Evolutionary conservation across 2,329 filamentous ascomycete genomes (phyloP), one percentile per base, ranked within the genome.

Genomic region (Cladosporium halotolerans): DNA sequence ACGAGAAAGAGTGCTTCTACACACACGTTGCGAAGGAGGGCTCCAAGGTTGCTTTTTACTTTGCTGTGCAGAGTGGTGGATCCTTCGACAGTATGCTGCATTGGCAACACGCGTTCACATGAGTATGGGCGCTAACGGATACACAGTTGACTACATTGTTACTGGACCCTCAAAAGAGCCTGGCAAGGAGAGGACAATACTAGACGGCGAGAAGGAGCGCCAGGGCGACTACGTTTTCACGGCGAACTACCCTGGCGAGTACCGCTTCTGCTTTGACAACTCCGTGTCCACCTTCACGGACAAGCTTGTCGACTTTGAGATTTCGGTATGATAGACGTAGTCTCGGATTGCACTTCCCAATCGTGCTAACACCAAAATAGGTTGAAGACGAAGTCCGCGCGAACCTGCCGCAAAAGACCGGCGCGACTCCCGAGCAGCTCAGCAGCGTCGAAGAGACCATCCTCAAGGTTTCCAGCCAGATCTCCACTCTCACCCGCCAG

Each of bases 181-280:
- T 2, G 62, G 62, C 54, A 65, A 63, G 53, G 84, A 86, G 66
- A 91, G 87, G 72, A 72, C 89, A 57, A 85, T 99, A 57, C 75
- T 97, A 65, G 84, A 91, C 56, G 93, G 91, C 57, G 79, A 85
- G 63, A 97, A 96, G 75, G 93, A 89, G 76, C 83, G 92, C 60
- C 92, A 97, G 74, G 93, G 92, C 51, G 93, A 99, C 73, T 97
- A 95, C 68, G 93, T 99, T 58, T 99, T 99, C 72, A 96, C 91
- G 0, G 93, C 91, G 43, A 89, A 89, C 65, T 83, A 89, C 49
- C 68, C 80, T 6, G 93, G 93, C 60, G 92, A 97, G 67, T 96
- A 97, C 76, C 83, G 84, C 51, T 97, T 99, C 77, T 99, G 93
- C 80, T 99, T 99, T 78, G 88, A 91, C 74, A 99, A 99, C 68